phyloP scores from a whole-genome alignment of 352 stramenopile genomes.

The Thalassiosira pacifica region DNA sequence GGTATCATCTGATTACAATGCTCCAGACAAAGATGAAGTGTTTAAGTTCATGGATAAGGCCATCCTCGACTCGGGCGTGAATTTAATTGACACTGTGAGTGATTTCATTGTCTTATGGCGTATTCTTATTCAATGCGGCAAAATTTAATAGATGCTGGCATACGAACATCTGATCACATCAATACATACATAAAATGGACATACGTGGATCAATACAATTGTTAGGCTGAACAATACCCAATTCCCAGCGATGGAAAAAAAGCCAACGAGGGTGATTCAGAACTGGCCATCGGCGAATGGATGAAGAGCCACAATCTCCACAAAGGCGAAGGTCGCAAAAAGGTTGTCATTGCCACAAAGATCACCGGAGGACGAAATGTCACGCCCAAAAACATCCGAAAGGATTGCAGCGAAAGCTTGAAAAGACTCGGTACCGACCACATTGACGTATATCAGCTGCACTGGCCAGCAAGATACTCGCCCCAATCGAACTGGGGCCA shows the following conservation, averaged over 20 bases:
- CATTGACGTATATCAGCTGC: constrained; percentile 87
- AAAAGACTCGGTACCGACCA: constrained; percentile 85
- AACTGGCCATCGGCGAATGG: constrained; percentile 86
- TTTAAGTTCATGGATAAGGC: constrained; percentile 87
- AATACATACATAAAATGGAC: no score
- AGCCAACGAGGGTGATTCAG: constrained; percentile 78
- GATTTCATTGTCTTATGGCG: constrained; percentile 4
- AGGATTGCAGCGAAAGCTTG: constrained; percentile 77
- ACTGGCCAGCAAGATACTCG: constrained; percentile 86
- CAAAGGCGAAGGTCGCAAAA: constrained; percentile 73
- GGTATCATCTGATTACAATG: constrained; percentile 86
- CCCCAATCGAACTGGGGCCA: constrained; percentile 89
- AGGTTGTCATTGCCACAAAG: constrained; percentile 87
- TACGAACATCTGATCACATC: no score
- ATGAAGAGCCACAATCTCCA: constrained; percentile 70
- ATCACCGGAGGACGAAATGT: constrained; percentile 88
- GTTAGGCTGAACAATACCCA: constrained; percentile 84
- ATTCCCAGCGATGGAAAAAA: constrained; percentile 82
- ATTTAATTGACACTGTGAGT: constrained; percentile 85
- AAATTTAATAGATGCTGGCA: no score
- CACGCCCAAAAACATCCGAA: constrained; percentile 70
- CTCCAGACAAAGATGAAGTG: constrained; percentile 79
- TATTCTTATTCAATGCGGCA: no score
- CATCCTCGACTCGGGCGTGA: constrained; percentile 85
- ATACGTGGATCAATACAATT: no score